Conservation (phyloP, 2,329 filamentous ascomycete species). For the Diaporthe velutina region DNA sequence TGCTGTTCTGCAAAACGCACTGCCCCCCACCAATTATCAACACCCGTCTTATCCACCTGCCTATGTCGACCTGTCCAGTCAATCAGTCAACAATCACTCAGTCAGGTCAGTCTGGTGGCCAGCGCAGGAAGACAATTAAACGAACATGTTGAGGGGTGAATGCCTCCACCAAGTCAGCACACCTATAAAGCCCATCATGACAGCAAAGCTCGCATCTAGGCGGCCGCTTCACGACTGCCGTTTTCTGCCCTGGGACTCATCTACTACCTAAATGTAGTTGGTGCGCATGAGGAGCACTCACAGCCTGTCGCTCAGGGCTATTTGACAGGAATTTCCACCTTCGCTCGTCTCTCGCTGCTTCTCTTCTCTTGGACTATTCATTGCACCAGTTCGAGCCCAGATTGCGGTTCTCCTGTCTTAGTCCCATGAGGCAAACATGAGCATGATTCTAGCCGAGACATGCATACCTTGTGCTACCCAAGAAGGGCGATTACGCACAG, state of each 20-base stretch:
- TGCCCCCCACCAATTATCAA: conserved; percentile 16
- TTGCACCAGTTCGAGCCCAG: background rate
- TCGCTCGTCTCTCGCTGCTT: background rate
- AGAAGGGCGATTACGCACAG: conserved; percentile 37
- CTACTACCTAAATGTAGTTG: background rate
- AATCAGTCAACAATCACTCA: background rate
- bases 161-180: background rate
- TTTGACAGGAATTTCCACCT: background rate
- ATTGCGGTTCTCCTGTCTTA: conserved; percentile 5
- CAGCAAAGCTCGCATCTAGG: background rate
- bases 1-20: conserved; percentile 12
- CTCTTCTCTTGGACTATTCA: background rate
- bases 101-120: background rate
- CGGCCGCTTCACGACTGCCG: background rate
- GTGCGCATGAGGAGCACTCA: background rate
- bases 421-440: conserved; percentile 37
- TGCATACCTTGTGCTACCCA: conserved; percentile 35
- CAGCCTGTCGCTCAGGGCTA: background rate
- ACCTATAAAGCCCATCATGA: background rate
- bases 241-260: background rate
- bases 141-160: background rate
- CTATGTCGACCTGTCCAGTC: background rate
- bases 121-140: background rate
- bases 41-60: conserved; percentile 19
- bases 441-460: conserved; percentile 40